Evolutionary conservation across 2,329 filamentous ascomycete species (phyloP), one percentile per base, ranked within the genome.

Genomic region (Macrophomina phaseolina): DNA sequence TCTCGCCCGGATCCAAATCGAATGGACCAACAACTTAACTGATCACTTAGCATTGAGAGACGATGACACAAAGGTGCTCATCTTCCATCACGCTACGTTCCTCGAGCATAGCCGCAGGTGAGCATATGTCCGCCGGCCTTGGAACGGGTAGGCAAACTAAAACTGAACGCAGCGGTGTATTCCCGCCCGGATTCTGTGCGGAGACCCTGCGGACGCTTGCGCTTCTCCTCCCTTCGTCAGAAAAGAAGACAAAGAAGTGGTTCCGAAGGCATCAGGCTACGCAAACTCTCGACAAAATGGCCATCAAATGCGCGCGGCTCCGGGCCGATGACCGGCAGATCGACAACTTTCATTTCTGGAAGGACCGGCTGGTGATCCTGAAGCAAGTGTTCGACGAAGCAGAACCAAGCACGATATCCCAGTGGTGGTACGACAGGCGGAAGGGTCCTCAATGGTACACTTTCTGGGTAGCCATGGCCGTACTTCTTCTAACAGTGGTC

Each of bases 391-490:
- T 80, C 53, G 76, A 84, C 68, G 74, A 83, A 67, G 67, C 79
- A 4, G 67, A 73, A 56, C 75, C 80, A 7, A 70, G 70, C 34
- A 77, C 72, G 0, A 45, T 83, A 0, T 72, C 71, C 0, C 78
- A 82, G 53, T 82, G 78, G 79, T 84, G 82, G 81, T 71, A 77
- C 62, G 81, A 83, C 66, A 68, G 77, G 4, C 69, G 82, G 1
- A 80, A 81, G 36, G 74, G 77, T 0, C 76, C 79, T 0, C 81
- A 83, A 60, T 83, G 81, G 80, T 83, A 79, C 56, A 82, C 79
- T 0, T 81, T 83, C 61, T 84, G 82, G 82, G 74, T 83, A 3
- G 81, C 80, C 0, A 73, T 82, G 1, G 52, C 73, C 2, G 73
- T 76, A 1, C 67, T 82, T 0, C 42, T 71, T 14, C 70, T 80